Evolutionary conservation across 495 filamentous ascomycete species (phyloP), one percentile per base, ranked within the genome.

Genomic region (Jackrogersella minutella): DNA sequence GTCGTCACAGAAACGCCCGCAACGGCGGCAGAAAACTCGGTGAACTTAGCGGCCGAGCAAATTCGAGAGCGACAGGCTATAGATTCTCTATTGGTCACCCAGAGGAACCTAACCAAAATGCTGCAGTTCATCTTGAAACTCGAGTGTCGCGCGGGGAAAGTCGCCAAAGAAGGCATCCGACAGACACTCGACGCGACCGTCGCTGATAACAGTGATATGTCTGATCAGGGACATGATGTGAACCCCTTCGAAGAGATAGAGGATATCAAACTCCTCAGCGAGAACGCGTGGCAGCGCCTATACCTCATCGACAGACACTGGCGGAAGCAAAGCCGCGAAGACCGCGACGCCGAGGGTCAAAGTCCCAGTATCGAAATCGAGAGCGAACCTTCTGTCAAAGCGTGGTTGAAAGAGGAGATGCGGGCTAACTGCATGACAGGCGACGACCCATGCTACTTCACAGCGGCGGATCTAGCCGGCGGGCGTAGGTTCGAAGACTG

Each of bases 91-190:
- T 59, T 66, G 0, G 55, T 64, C 2, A 36, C 63, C 5, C 62
- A 60, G 5, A 54, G 57, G 7, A 72, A 68, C 16, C 39, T 74
- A 11, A 74, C 72, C 0, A 58, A 60, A 13, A 24, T 68, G n/a
- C 69, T 66, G 3, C 72, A 74, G 44, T 72, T 70, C 49, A 37
- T 72, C 13, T 57, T 74, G 3, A 74, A 74, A 30, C 22, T 72
- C 6, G 72, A 74, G 31, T 65, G 57, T 13, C 69, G 72, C 4
- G 57, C 72, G 7, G 72, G 69, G 5, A 72, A 72, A 16, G 34
- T 68, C 6, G 62, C 69, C 13, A 74, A 74, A 13, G 69, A 74
- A 30, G 63, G 66, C 0, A 70, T 74, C 6, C 63, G 64, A 24
- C 56, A 61, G 5, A 74, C 72, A 5, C 66, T 74, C 3, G 72